Conservation (phyloP, 768 basidiomycete genomes). For the Stropharia rugosoannulata region DNA sequence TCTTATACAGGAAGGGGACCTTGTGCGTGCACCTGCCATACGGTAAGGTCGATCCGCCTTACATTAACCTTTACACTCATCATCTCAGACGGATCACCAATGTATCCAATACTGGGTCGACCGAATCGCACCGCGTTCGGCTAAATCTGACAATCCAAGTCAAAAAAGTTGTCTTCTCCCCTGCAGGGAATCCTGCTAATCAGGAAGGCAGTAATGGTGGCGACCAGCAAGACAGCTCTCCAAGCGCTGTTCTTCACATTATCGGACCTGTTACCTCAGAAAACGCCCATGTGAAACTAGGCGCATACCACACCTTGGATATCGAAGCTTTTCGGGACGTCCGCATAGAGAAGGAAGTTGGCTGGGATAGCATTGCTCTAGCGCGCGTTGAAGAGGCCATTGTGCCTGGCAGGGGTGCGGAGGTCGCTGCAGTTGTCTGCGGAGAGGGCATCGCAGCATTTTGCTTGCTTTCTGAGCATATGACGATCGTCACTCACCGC, state of each 20-base stretch:
- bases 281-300: conserved; percentile 87
- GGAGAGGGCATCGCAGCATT: conserved; percentile 96
- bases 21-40: conserved; percentile 82
- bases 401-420: conserved; percentile 91
- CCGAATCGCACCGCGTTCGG: conserved; percentile 86
- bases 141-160: conserved; percentile 85
- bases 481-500: conserved; percentile 91
- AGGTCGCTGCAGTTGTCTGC: conserved; percentile 93
- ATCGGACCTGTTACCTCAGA: conserved; percentile 84
- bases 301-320: conserved; percentile 93
- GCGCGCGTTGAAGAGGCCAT: conserved; percentile 85
- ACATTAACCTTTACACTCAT: background rate
- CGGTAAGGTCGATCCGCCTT: conserved; percentile 45
- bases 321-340: conserved; percentile 90
- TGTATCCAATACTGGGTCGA: conserved; percentile 90
- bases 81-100: conserved; percentile 76
- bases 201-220: conserved; percentile 31
- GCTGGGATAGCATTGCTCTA: conserved; percentile 91
- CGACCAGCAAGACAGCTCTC: conserved; percentile 34
- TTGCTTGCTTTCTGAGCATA: conserved; percentile 93
- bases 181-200: conserved; percentile 54
- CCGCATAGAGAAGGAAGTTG: conserved; percentile 80
- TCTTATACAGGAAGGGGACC: conserved; percentile 86
- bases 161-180: conserved; percentile 76
- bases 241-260: conserved; percentile 73